Base-by-base conservation (phyloP, 139 green algal species). In the Pseudopediastrum boryanum region DNA sequence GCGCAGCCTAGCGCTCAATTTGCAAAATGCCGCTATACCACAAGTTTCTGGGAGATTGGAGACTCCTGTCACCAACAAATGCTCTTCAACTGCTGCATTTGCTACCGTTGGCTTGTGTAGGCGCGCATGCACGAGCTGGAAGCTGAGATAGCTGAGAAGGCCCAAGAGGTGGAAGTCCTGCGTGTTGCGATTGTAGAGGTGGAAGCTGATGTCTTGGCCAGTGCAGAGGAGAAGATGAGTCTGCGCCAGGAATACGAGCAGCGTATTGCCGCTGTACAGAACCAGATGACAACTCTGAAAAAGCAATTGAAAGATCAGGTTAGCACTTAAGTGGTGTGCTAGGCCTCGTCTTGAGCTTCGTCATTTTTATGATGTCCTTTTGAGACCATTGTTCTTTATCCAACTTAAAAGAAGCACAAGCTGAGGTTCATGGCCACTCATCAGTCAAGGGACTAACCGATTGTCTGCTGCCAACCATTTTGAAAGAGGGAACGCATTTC, bases 91-190 rank as follows among this genome's bases (percentile, higher is more conserved):
- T n/a, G 48, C 21, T 58, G 48, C 21, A n/a, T 21, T 58, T 21
- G 19, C 19, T 58, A 58, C n/a, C 48, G 19, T 58, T 58, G 19
- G 21, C 48, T 10, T 64, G 43, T 70, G 33, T 25, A 77, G 70
- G 70, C 65, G n/a, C 70, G 70, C 23, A 68, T 51, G n/a, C 70
- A 52, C 38, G 70, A 77, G 51, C 70, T 77, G 39, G 70, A 77
- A 21, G 19, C 51, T 38, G 51, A 77, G 51, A 51, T 77, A 13
- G 51, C 70, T 23, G 51, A 77, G 51, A 36, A 41, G 35, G 44
- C 41, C 48, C 35, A 68, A 35, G 70, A 77, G 3, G 27, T 77
- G 33, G 51, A 77, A 16, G 70, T 56, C 38, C 70, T 77, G 33
- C 65, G 36, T 27, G 27, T n/a, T 42, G 70, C 70, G 38, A 51